These are phyloP conservation scores for Emericellopsis atlantica DNA, from an alignment of 2,329 filamentous ascomycete genomes.

Conservation along the genomic window DNA sequence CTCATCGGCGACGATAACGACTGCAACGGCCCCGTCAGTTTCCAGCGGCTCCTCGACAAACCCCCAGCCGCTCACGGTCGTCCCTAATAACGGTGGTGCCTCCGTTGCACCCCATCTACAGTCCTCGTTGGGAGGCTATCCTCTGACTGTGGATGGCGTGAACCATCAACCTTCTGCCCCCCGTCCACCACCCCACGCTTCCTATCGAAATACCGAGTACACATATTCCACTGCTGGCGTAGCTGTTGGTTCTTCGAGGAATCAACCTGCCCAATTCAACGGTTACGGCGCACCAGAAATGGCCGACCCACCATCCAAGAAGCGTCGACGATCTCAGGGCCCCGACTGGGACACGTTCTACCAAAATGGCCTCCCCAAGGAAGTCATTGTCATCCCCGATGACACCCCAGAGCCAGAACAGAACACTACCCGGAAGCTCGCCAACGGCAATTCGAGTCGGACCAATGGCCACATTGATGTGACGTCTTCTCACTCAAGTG, in stretches of 20 bases:
- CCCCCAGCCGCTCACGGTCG: not conserved
- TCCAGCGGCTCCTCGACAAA: not conserved
- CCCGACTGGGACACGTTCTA: conserved; percentile 76
- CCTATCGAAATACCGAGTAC: conserved; percentile 5
- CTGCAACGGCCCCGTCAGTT: conserved; percentile 1
- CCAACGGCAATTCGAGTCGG: conserved; percentile 11
- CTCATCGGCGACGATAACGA: conserved; percentile 8
- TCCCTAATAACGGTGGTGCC: too few relatives aligned
- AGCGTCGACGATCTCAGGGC: conserved; percentile 45
- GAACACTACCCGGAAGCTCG: conserved; percentile 25
- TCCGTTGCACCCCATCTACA: not conserved
- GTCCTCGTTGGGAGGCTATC: conserved; percentile 13
- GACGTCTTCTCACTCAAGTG: too few relatives aligned
- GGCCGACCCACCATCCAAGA: conserved; percentile 21
- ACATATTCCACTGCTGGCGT: conserved; percentile 6
- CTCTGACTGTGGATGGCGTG: conserved; percentile 19
- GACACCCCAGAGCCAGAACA: conserved; percentile 51
- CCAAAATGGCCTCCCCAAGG: conserved; percentile 70
- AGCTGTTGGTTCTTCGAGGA: conserved; percentile 8
- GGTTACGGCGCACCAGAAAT: not conserved
- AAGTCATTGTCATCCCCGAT: conserved; percentile 75
- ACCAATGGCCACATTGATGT: conserved; percentile 3
- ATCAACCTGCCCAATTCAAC: not conserved
- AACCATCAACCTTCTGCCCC: conserved; percentile 14
- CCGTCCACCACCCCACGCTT: conserved; percentile 16